Percentiles rank a stretch among this genome's conserved stretches.
phyloP scores from a whole-genome alignment of 2,329 filamentous ascomycete species.

The Colletotrichum tamarilloi region DNA sequence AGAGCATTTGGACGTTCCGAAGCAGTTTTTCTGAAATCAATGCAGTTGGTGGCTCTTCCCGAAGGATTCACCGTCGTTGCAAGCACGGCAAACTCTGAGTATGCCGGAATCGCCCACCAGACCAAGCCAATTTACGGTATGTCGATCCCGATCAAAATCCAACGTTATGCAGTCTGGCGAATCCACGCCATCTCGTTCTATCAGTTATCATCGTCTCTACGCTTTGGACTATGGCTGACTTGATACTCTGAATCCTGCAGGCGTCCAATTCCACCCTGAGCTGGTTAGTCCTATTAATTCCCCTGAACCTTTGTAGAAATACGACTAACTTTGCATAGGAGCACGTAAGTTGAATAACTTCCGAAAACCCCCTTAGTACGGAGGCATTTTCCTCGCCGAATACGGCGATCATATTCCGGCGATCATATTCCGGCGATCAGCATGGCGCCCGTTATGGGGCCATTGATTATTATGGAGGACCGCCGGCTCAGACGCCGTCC shows the following conservation, averaged over 20 bases:
- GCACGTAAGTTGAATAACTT: neutral
- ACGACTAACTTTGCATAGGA: neutral
- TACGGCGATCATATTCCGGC: neutral
- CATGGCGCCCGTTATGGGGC: neutral
- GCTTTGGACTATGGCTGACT: no score
- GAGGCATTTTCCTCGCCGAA: neutral
- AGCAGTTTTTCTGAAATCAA: no score
- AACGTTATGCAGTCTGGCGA: no score
- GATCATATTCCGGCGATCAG: neutral
- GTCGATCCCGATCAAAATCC: neutral
- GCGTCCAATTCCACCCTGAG: slow-evolving; percentile 92
- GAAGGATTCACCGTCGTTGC: slow-evolving; percentile 79
- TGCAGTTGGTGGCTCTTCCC: slow-evolving; percentile 77
- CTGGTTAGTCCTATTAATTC: slow-evolving; percentile 50
- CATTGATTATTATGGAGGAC: no score
- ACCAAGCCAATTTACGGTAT: slow-evolving; percentile 75
- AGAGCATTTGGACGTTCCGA: no score
- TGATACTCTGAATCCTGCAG: slow-evolving; percentile 35
- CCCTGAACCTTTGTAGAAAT: no score
- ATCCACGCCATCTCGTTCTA: no score
- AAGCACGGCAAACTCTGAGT: slow-evolving; percentile 80
- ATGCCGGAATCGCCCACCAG: slow-evolving; percentile 81
- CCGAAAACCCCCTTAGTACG: neutral
- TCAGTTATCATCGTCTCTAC: no score
- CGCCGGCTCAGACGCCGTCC: no score